Evolutionary conservation across 495 filamentous ascomycete species (phyloP).

Genomic region (Penicillium paradoxum): DNA sequence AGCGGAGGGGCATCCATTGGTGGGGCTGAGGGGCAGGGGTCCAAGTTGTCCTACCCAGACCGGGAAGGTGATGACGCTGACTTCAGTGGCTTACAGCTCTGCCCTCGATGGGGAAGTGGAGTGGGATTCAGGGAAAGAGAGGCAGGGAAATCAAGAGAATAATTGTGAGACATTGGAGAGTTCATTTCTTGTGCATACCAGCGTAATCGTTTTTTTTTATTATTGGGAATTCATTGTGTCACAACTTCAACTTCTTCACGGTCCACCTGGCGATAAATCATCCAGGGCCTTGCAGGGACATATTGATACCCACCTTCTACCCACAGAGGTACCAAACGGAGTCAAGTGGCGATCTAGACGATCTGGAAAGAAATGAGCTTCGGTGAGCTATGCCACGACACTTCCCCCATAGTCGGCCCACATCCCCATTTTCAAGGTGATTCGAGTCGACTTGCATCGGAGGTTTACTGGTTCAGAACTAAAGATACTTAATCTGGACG

Average conservation of each 20-base stretch:
- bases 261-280: background rate
- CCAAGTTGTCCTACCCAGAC: background rate
- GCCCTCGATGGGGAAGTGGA: constrained; percentile 4
- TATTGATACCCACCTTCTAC: background rate
- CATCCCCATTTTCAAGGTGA: background rate
- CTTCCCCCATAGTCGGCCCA: background rate
- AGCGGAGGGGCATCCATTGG: background rate
- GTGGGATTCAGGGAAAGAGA: background rate
- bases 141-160: background rate
- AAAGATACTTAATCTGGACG: background rate
- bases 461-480: background rate
- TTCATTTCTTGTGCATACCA: constrained; percentile 14
- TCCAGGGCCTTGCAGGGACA: background rate
- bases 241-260: background rate
- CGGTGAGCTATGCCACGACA: background rate
- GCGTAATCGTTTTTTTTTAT: constrained; percentile 2
- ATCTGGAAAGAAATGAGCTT: constrained; percentile 11
- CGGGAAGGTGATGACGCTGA: constrained; percentile 9
- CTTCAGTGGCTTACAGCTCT: constrained; percentile 12
- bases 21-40: background rate
- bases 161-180: constrained; percentile 3
- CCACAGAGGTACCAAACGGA: constrained; percentile 15
- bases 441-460: background rate
- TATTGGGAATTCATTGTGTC: background rate
- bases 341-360: constrained; percentile 17